Conservation (phyloP, 1,284 basidiomycete genomes). For the Trichosporon inkin region DNA sequence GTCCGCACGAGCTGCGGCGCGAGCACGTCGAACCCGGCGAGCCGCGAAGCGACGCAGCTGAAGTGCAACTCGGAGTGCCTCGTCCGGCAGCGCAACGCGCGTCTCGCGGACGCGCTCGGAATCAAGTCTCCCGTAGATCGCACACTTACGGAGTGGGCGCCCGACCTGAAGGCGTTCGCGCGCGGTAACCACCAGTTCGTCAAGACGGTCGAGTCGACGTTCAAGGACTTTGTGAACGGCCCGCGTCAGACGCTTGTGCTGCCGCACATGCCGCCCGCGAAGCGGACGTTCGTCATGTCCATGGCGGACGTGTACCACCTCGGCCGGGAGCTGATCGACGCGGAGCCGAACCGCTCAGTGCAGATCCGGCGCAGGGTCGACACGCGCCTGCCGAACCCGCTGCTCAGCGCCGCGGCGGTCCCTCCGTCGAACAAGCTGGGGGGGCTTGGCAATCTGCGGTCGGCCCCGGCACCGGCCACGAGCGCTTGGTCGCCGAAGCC, state of each 20-base stretch:
- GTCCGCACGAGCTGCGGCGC: slow-evolving; percentile 67
- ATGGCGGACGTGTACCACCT: slow-evolving; percentile 74
- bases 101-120: slow-evolving; percentile 80
- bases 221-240: slow-evolving; percentile 68
- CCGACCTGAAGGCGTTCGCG: slow-evolving; percentile 62
- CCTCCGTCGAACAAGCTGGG: slow-evolving; percentile 29
- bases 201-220: slow-evolving; percentile 67
- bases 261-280: slow-evolving; percentile 69
- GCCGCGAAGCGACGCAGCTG: slow-evolving; percentile 52
- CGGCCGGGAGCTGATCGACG: slow-evolving; percentile 74
- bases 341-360: slow-evolving; percentile 70
- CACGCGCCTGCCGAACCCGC: slow-evolving; percentile 66
- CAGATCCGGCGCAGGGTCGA: slow-evolving; percentile 75
- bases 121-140: slow-evolving; percentile 56
- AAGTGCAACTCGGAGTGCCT: slow-evolving; percentile 77
- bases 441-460: slow-evolving; percentile 28
- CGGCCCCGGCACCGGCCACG: neutral
- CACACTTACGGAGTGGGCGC: slow-evolving; percentile 57
- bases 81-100: slow-evolving; percentile 75
- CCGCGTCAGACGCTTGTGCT: slow-evolving; percentile 67
- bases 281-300: slow-evolving; percentile 70
- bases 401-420: slow-evolving; percentile 56
- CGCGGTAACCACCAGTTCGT: slow-evolving; percentile 63
- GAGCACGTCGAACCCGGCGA: slow-evolving; percentile 54
- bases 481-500: slow-evolving; percentile 12